Evolutionary conservation across 1,139 yeast species (phyloP), one percentile per base, ranked within the genome.

Genomic region (Hyphopichia pseudoburtonii): DNA sequence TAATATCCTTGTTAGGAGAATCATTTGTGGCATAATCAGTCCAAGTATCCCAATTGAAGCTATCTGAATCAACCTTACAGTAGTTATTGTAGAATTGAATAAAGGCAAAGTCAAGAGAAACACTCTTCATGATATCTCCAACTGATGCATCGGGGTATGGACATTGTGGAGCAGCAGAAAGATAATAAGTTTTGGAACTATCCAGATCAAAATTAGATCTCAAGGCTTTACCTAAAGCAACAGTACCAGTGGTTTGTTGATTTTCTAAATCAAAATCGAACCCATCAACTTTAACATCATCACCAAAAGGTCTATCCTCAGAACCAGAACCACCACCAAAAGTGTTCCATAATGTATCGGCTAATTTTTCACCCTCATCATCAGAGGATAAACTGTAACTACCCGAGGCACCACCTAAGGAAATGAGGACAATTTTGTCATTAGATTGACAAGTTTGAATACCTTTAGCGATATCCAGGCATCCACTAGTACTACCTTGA

Each of bases 161-260:
- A 68, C 97, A 90, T 68, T 90, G 97, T 19, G 97, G 97, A 46
- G 97, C 95, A 45, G 96, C 96, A 37, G 95, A 79, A 34, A 90
- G 67, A 60, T 86, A 89, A 65, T 86, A 90, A 12, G 62, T 53
- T 59, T 78, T 82, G 16, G 85, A 70, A 17, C 70, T 31, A 51
- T 81, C 82, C 17, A 66, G 57, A 15, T 66, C 65, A 51, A 76
- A 87, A 43, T 76, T 66, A 11, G 56, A 50, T 66, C 92, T 81
- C 51, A 90, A 71, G 42, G 72, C 72, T 9, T 59, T 70, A 18
- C 79, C 87, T 42, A 83, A 63, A 24, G 87, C 83, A 36, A 76
- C 76, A 45, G 78, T 78, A 19, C 90, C 90, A 3, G 66, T 61
- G 37, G 66, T 64, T 32, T 61, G 53, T 40, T 72, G 71, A 41